Evolutionary conservation across 73 alveolate genomes (phyloP), one percentile per base, ranked within the genome.

Genomic region (Paramecium tetraurelia): DNA sequence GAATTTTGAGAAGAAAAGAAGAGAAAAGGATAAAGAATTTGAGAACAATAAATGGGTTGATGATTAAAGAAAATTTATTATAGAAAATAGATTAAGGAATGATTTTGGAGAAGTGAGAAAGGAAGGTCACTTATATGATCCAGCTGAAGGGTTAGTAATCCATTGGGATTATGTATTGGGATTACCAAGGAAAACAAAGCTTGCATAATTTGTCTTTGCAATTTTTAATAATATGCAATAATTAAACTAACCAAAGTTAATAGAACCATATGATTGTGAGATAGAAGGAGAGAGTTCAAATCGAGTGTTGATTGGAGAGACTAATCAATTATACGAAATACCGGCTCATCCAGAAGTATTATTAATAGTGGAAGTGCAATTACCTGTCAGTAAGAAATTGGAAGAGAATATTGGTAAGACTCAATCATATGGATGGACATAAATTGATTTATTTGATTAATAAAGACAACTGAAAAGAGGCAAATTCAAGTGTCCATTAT

Each of bases 1-100:
- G 85, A 97, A 96, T 71, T 94, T 94, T 27, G 96, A 93, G 71
- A 94, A 86, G 33, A 92, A 90, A 69, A 95, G 96, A 92, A 95
- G 96, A 86, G 96, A 88, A 58, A 93, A 94, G 22, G 96, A 95
- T 21, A 59, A 77, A 10, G 89, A 93, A 57, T 93, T 63, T 31
- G 96, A 96, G 18, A 96, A 95, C 86, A 97, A 96, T 69, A 93
- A 83, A 89, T 89, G 94, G 94, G 71, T 59, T 14, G 94, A 89
- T 29, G 94, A 89, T 70, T 18, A 89, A n/a, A 89, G 92, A 53
- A 89, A 71, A 35, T 89, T 77, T 63, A 89, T 89, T 12, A 58
- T 89, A 22, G 94, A 77, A 11, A 24, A 71, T n/a, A 89, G 94
- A 89, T 70, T 89, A 8, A 71, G 92, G 29, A 71, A 70, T 50